A percentile compares a stretch with the other conserved stretches of the same genome.
These are phyloP conservation scores for Xylaria sp. DNA, from an alignment of 2,329 filamentous ascomycete species.

Conservation along the genomic window DNA sequence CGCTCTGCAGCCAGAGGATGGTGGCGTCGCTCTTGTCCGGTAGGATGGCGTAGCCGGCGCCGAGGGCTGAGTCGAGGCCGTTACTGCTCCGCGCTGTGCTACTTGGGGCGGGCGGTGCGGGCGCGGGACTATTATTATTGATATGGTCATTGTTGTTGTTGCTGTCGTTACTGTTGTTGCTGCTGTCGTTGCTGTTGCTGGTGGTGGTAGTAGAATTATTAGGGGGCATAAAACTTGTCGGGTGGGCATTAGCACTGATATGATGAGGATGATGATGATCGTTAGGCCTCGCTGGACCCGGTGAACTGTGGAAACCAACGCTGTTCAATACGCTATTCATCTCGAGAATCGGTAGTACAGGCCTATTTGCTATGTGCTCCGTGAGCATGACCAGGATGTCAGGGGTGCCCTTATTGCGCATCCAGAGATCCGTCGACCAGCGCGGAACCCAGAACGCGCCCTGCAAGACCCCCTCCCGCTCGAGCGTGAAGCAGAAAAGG, in stretches of 20 bases:
- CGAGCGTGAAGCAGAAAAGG: slow-evolving; percentile 25
- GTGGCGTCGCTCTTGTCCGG: slow-evolving; percentile 29
- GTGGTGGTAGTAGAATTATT: background rate
- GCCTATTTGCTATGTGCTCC: slow-evolving; percentile 25
- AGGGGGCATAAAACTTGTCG: background rate
- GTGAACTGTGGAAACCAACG: slow-evolving; percentile 6
- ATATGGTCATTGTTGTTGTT: background rate
- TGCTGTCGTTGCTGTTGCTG: background rate
- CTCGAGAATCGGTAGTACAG: slow-evolving; percentile 27
- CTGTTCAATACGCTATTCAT: slow-evolving; percentile 27
- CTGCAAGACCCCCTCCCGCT: slow-evolving; percentile 22
- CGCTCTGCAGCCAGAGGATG: slow-evolving; percentile 25
- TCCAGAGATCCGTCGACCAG: slow-evolving; percentile 27
- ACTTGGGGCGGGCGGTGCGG: background rate
- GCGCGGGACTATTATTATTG: background rate
- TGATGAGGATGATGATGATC: background rate
- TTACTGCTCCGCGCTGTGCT: background rate
- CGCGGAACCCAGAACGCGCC: slow-evolving; percentile 29
- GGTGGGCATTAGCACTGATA: background rate
- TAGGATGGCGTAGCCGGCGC: slow-evolving; percentile 28
- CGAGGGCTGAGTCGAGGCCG: slow-evolving; percentile 21
- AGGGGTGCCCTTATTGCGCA: slow-evolving; percentile 22
- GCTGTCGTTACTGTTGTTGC: background rate
- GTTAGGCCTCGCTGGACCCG: slow-evolving; percentile 8
- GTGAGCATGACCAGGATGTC: slow-evolving; percentile 28